Percentiles rank a stretch among this genome's conserved stretches.
Conservation (phyloP, 352 stramenopile species). For the Peronospora tabacina region DNA sequence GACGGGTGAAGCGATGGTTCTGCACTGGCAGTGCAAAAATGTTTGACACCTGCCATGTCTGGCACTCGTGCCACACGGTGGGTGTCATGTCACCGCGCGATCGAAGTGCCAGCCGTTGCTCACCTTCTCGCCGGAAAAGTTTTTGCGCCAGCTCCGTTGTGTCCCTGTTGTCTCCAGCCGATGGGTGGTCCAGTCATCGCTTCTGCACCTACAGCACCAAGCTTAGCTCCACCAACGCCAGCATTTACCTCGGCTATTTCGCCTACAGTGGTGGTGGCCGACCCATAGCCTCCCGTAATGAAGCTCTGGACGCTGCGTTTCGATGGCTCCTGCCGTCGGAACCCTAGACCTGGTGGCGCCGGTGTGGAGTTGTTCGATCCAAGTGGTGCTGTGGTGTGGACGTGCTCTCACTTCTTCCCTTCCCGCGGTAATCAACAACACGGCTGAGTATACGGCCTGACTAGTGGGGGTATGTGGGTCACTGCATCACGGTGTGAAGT, state of each 20-base stretch:
- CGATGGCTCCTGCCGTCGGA: conserved; percentile 13
- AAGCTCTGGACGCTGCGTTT: conserved; percentile 11
- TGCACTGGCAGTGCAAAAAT: neutral
- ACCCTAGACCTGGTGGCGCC: conserved; percentile 11
- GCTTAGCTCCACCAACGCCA: too few relatives aligned
- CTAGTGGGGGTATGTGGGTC: conserved; percentile 3
- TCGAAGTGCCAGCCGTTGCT: neutral
- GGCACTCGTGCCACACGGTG: conserved; percentile 2
- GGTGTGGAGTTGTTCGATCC: conserved; percentile 7
- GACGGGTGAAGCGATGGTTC: too few relatives aligned
- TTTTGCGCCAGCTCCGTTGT: neutral
- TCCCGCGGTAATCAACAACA: conserved; percentile 18
- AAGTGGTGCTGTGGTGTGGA: conserved; percentile 6
- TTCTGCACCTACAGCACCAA: too few relatives aligned
- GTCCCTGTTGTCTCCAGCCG: too few relatives aligned
- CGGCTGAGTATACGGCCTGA: conserved; percentile 11
- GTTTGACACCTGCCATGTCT: neutral
- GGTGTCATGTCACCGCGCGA: neutral
- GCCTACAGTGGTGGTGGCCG: too few relatives aligned
- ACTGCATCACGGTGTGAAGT: neutral
- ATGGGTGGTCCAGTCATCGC: too few relatives aligned
- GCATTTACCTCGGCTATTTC: too few relatives aligned
- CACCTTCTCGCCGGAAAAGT: conserved; percentile 1
- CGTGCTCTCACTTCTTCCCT: conserved; percentile 4
- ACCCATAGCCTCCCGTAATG: too few relatives aligned